phyloP scores from a whole-genome alignment of 2,329 filamentous ascomycete genomes.

The Cytospora paraplurivora region DNA sequence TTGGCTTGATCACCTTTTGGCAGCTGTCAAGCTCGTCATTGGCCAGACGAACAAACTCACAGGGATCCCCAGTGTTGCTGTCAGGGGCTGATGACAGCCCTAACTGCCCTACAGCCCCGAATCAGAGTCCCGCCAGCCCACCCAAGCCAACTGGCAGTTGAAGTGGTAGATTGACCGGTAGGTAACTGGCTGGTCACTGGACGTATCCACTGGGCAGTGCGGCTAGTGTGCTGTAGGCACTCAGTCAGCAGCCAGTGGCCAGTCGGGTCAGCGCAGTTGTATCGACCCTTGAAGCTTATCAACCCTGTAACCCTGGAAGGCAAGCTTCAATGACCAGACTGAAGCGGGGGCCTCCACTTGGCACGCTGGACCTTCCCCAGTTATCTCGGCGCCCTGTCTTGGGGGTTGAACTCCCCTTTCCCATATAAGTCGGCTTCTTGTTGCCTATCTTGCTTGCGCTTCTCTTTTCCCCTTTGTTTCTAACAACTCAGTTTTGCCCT shows the following conservation, averaged over 20 bases:
- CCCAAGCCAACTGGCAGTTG: not conserved
- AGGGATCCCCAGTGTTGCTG: not conserved
- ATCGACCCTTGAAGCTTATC: too few species aligned
- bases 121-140: not conserved
- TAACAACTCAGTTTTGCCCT: slow-evolving; percentile 10
- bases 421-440: slow-evolving; percentile 19
- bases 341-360: not conserved
- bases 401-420: slow-evolving; percentile 19
- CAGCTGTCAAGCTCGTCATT: not conserved
- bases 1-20: not conserved
- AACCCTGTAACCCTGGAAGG: too few species aligned
- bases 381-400: not conserved
- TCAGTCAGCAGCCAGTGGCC: too few species aligned
- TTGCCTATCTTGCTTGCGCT: not conserved
- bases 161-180: not conserved
- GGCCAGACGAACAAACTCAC: not conserved
- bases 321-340: too few species aligned
- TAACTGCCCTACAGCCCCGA: not conserved
- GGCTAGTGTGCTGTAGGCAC: not conserved
- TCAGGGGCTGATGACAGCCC: not conserved
- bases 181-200: not conserved
- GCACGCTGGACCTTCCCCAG: not conserved
- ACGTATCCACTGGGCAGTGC: too few species aligned
- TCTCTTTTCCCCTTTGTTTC: not conserved
- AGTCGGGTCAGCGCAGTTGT: not conserved